A percentile compares a stretch with the other conserved stretches of the same genome.
Conservation (phyloP, 352 stramenopile species). For the Saprolegnia diclina region DNA sequence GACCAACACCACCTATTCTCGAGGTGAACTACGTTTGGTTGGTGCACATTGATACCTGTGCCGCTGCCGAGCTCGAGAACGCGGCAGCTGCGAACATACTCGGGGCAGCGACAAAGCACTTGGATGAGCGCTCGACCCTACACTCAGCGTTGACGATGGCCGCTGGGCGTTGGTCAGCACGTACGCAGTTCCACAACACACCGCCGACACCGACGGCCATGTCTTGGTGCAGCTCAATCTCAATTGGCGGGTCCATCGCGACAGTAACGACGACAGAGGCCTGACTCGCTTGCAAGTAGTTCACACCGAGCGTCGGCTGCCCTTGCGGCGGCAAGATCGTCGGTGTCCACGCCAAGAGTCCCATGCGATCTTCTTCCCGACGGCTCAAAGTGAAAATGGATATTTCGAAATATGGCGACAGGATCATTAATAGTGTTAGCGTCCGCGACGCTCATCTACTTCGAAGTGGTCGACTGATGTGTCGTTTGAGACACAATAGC, state of each 20-base stretch:
- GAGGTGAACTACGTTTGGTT: background rate
- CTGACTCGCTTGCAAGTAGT: constrained; percentile 54
- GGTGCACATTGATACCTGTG: constrained; percentile 25
- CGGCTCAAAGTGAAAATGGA: too few relatives aligned
- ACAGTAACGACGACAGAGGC: constrained; percentile 33
- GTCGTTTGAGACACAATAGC: too few relatives aligned
- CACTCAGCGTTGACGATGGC: background rate
- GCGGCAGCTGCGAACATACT: background rate
- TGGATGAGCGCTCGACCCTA: constrained; percentile 9
- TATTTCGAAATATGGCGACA: background rate
- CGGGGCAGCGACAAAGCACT: background rate
- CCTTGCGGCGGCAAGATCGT: background rate
- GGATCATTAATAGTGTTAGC: too few relatives aligned
- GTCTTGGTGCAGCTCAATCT: constrained; percentile 41
- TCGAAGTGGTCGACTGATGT: too few relatives aligned
- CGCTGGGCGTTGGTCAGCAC: constrained; percentile 23
- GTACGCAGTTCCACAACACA: constrained; percentile 72
- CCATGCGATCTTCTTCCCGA: background rate
- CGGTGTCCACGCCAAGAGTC: constrained; percentile 15
- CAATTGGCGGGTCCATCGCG: background rate
- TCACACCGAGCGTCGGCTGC: constrained; percentile 41
- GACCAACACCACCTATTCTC: constrained; percentile 28
- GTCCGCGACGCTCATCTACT: too few relatives aligned
- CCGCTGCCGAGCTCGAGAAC: constrained; percentile 36
- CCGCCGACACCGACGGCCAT: constrained; percentile 51